Evolutionary conservation across 306 rosid species (phyloP), one percentile per base, ranked within the genome.

Genomic region (Dalbergia cultrata): DNA sequence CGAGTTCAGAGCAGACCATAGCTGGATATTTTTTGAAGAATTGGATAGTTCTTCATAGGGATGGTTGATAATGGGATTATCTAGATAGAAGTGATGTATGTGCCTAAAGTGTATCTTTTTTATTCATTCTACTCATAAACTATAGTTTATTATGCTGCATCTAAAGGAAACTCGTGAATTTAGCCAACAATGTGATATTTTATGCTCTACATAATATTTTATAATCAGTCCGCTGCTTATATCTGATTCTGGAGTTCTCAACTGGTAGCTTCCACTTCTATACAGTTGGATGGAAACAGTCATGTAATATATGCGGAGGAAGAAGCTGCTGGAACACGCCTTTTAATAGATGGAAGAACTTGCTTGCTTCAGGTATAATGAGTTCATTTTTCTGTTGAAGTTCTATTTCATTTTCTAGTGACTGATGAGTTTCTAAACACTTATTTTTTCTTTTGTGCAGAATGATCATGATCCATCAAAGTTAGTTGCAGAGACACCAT

Each of bases 311-410:
- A 95, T 80, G 96, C 97, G 19, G 99, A 95, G 89, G 99, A 95
- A 90, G 99, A 95, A 89, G 98, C 99, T 67, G 99, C 99, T 59
- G 99, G 99, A 79, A 95, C 97, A 81, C 98, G 98, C 34, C 99
- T 95, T 88, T 87, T 95, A 69, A 95, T 95, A 73, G 99, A 95
- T 93, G 99, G 99, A 86, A 91, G 98, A 88, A 93, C 99, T 58
- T 93, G 99, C 89, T 90, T 95, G 90, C 99, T 95, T 93, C 99
- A 95, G 99, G 99, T 95, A 72, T 76, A 69, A 79, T 43, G 33
- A 56, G 60, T 87, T 75, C 71, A 22, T 63, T 77, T 82, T 70
- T 14, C 45, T 63, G 67, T 70, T 22, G 14, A 81, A 22, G 13
- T 33, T 74, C 17, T 34, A n/a, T 83, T 31, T 19, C 18, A 44